Evolutionary conservation across 805 yeast species (phyloP).

Genomic region (Candida awuae): DNA sequence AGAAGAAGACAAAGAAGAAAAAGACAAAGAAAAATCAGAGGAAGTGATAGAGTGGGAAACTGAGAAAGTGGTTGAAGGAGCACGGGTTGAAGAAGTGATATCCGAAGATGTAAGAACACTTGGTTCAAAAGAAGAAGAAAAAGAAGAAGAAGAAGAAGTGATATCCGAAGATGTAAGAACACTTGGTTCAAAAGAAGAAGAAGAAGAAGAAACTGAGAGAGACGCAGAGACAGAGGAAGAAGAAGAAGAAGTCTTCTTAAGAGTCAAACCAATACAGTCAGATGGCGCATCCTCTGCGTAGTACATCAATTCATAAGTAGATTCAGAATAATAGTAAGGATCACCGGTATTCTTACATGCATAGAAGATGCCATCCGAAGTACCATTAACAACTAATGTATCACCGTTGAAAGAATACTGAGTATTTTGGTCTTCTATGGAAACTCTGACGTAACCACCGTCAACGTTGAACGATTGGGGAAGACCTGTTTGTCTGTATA

Average conservation of each 20-base stretch:
- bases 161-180: no score
- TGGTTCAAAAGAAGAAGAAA: no score
- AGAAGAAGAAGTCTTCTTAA: slow-evolving; percentile 4
- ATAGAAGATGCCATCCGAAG: slow-evolving; percentile 29
- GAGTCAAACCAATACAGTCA: slow-evolving; percentile 11
- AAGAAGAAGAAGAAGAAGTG: no score
- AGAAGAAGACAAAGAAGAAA: neutral
- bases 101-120: no score
- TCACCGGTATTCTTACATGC: slow-evolving; percentile 38
- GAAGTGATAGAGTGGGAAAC: no score
- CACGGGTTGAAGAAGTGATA: no score
- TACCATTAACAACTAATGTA: slow-evolving; percentile 25
- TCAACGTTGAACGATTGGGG: slow-evolving; percentile 4
- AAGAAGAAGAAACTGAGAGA: no score
- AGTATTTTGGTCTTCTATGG: slow-evolving; percentile 11
- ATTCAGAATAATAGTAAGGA: slow-evolving; percentile 33
- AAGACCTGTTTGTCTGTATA: slow-evolving; percentile 11
- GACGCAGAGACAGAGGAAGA: neutral
- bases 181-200: no score
- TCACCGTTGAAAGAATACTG: slow-evolving; percentile 13
- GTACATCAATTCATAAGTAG: slow-evolving; percentile 25
- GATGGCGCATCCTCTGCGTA: slow-evolving; percentile 21
- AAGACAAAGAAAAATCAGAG: no score
- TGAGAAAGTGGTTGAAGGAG: no score
- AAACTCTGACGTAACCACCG: slow-evolving; percentile 8